These are phyloP conservation scores for Microsporum audouinii DNA, from an alignment of 2,329 filamentous ascomycete genomes.

Conservation along the genomic window DNA sequence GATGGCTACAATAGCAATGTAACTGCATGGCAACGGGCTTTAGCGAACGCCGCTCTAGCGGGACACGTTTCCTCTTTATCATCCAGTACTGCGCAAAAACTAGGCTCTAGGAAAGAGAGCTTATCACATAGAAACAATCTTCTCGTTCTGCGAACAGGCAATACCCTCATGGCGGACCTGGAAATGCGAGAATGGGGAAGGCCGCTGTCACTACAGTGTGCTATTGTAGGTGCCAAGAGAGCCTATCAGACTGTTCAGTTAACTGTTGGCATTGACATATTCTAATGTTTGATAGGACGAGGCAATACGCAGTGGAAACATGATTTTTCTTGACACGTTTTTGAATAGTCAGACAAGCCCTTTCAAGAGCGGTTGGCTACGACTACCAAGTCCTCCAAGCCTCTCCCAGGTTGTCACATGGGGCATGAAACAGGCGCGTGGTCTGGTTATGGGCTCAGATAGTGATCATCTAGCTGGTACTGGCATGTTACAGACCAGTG, in stretches of 20 bases:
- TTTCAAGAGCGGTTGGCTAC: slow-evolving; percentile 57
- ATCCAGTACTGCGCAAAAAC: slow-evolving; percentile 10
- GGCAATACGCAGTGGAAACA: slow-evolving; percentile 54
- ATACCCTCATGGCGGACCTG: slow-evolving; percentile 57
- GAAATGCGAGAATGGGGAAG: slow-evolving; percentile 68
- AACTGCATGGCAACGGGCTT: slow-evolving; percentile 62
- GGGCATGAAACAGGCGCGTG: slow-evolving; percentile 59
- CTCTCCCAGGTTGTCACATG: slow-evolving; percentile 63
- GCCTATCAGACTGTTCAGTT: not conserved
- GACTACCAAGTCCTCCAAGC: slow-evolving; percentile 36
- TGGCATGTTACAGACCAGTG: slow-evolving; percentile 29
- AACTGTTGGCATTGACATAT: not conserved
- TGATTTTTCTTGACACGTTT: slow-evolving; percentile 63
- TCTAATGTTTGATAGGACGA: slow-evolving; percentile 42
- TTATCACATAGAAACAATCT: slow-evolving; percentile 32
- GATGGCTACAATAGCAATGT: slow-evolving; percentile 77
- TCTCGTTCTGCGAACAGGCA: slow-evolving; percentile 43
- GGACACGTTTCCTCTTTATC: slow-evolving; percentile 44
- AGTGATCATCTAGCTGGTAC: slow-evolving; percentile 23
- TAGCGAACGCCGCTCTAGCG: slow-evolving; percentile 55
- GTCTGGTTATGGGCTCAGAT: slow-evolving; percentile 40
- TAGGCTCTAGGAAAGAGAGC: not conserved
- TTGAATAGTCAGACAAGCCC: slow-evolving; percentile 55
- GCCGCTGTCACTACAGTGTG: slow-evolving; percentile 68
- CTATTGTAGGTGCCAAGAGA: slow-evolving; percentile 42